These are phyloP conservation scores for Nemophila menziesii DNA, from an alignment of 257 asterid species.

Conservation along the genomic window DNA sequence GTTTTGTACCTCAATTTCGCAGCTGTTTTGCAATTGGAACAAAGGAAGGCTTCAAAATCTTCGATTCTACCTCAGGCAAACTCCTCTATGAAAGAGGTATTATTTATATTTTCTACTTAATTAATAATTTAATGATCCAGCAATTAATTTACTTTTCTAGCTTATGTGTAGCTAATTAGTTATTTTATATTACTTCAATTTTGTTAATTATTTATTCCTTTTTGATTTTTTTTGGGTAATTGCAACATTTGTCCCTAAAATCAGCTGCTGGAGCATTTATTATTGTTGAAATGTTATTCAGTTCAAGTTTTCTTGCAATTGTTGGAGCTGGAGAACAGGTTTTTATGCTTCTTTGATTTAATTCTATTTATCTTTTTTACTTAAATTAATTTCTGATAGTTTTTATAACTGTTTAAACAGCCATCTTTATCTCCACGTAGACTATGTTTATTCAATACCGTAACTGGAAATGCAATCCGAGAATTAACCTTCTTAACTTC, in stretches of 20 bases:
- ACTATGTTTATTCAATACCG: constrained; percentile 64
- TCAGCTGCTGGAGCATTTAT: constrained; percentile 74
- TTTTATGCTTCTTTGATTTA: constrained; percentile 5
- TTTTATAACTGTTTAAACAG: constrained; percentile 29
- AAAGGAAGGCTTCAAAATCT: constrained; percentile 59
- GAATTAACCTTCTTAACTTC: constrained; percentile 87
- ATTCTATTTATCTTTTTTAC: not conserved
- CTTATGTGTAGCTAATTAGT: not conserved
- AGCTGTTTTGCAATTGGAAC: constrained; percentile 90
- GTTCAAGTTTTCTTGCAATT: constrained; percentile 70
- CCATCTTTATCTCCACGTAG: constrained; percentile 86
- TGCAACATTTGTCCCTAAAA: constrained; percentile 5
- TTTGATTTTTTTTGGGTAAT: not conserved
- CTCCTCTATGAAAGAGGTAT: constrained; percentile 79
- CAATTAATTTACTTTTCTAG: not conserved
- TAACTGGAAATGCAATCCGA: constrained; percentile 56
- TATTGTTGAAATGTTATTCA: constrained; percentile 79
- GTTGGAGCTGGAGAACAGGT: constrained; percentile 99
- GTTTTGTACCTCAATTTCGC: constrained; percentile 2
- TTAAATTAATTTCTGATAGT: not conserved
- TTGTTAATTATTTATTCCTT: not conserved
- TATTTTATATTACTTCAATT: not conserved
- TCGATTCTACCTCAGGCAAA: constrained; percentile 60
- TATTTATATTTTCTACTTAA: not conserved
- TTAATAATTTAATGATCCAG: not conserved